phyloP scores from a whole-genome alignment of 768 basidiomycete species.

The Kwoniella sp. region DNA sequence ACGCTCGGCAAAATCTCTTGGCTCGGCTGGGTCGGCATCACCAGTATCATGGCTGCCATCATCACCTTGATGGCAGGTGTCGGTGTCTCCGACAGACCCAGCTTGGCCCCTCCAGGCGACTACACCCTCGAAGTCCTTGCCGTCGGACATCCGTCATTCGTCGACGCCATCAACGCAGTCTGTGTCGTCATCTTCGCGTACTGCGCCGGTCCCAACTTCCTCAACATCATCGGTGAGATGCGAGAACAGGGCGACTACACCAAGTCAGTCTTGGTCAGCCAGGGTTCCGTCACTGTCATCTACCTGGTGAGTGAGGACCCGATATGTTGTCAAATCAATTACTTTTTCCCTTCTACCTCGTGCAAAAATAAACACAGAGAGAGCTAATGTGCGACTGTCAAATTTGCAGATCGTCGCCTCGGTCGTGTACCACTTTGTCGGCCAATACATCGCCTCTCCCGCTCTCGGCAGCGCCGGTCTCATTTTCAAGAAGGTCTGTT shows the following conservation, averaged over 20 bases:
- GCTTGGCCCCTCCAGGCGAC: constrained; percentile 28
- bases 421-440: constrained; percentile 50
- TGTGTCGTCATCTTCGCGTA: constrained; percentile 53
- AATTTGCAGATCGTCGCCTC: constrained; percentile 42
- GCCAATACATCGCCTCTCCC: constrained; percentile 53
- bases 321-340: background rate
- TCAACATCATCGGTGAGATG: constrained; percentile 56
- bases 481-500: constrained; percentile 48
- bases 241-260: constrained; percentile 51
- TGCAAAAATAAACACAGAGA: too few relatives aligned
- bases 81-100: constrained; percentile 34
- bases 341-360: too few relatives aligned
- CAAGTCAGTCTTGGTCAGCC: constrained; percentile 45
- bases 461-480: constrained; percentile 53
- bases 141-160: constrained; percentile 27
- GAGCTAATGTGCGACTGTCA: constrained; percentile 32
- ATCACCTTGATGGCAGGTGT: constrained; percentile 43
- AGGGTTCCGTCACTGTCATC: constrained; percentile 42
- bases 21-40: constrained; percentile 48
- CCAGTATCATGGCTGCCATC: constrained; percentile 38
- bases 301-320: constrained; percentile 33
- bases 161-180: constrained; percentile 54
- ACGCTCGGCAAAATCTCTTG: constrained; percentile 52
- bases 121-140: constrained; percentile 20
- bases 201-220: constrained; percentile 42